A percentile compares a stretch with the other conserved stretches of the same genome.
Conservation (phyloP, 2,329 filamentous ascomycete species). For the Nigrospora osmanthi region DNA sequence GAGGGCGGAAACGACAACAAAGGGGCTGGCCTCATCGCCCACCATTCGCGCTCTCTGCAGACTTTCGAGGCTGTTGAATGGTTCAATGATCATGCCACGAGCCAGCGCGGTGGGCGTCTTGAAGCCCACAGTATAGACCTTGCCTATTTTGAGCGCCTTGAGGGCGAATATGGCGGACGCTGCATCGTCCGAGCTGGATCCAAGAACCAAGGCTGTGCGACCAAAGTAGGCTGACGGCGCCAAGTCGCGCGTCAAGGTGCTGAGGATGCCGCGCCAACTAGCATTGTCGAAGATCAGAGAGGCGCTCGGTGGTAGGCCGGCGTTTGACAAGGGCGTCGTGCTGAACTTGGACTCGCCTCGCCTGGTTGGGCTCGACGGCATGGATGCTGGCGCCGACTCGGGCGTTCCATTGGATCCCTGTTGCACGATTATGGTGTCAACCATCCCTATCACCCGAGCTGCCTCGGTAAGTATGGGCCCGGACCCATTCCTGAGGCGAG, state of each 20-base stretch:
- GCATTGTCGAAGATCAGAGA: constrained; percentile 72
- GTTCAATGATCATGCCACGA: constrained; percentile 63
- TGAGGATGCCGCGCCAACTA: constrained; percentile 77
- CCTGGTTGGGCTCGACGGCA: constrained; percentile 38
- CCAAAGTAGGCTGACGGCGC: constrained; percentile 75
- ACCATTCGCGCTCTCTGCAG: constrained; percentile 44
- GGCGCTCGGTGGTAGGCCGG: constrained; percentile 37
- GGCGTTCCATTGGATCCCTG: constrained; percentile 34
- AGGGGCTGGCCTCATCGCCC: constrained; percentile 52
- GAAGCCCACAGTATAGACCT: constrained; percentile 81
- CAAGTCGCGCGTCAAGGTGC: constrained; percentile 72
- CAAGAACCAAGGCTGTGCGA: constrained; percentile 68
- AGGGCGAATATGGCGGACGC: constrained; percentile 74
- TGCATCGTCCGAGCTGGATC: constrained; percentile 66
- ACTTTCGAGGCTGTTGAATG: constrained; percentile 68
- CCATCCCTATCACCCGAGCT: constrained; percentile 68
- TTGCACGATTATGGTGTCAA: constrained; percentile 72
- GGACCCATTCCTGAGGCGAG: constrained; percentile 38
- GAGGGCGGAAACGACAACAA: constrained; percentile 74
- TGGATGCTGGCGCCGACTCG: constrained; percentile 36
- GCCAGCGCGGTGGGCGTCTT: constrained; percentile 55
- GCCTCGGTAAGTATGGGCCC: constrained; percentile 63
- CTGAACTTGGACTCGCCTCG: constrained; percentile 18
- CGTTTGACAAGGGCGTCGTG: constrained; percentile 3
- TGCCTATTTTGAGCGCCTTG: constrained; percentile 65